Evolutionary conservation across 345 rosid species (phyloP), one percentile per base, ranked within the genome.

Genomic region (Hypericum androsaemum): DNA sequence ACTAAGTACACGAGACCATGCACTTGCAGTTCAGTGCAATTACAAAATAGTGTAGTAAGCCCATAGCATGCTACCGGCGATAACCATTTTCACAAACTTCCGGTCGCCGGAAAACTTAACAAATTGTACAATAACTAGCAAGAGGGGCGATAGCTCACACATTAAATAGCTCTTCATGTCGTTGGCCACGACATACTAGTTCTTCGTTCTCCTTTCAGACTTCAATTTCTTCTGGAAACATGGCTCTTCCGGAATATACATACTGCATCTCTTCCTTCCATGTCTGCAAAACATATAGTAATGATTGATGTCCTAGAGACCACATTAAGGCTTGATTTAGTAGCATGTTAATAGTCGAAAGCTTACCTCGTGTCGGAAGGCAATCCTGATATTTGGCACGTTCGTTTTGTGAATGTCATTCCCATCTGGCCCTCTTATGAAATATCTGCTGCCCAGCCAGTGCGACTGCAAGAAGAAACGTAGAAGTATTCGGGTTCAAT

Each of bases 231-330:
- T 58, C 68, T 1, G 79, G 69, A 49, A 71, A 45, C 47, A 22
- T 47, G 14, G 73, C 77, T 37, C 49, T 61, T 61, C 73, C 79
- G 0, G 60, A 51, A 64, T 74, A 74, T 10, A 73, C 66, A 53
- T 71, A 71, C 61, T 53, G 73, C 79, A 77, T 74, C 66, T 77
- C 82, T 60, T 77, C 82, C 37, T 68, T 68, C 82, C 82, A 77
- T 13, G 82, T 74, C 82, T 77, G 71, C 56, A 57, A 45, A 60
- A 50, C 43, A 8, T 46, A 9, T 40, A 13, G 39, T 17, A 15
- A 53, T 65, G 32, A 22, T 12, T 59, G 55, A 67, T 16, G 5
- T 32, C 36, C 12, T 17, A 8, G 8, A 43, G 44, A 45, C n/a
- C n/a, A 0, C 1, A 10, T n/a, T 6, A 6, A 11, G 12, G 5